Conservation (phyloP, 768 basidiomycete species). For the Psilocybe cubensis region DNA sequence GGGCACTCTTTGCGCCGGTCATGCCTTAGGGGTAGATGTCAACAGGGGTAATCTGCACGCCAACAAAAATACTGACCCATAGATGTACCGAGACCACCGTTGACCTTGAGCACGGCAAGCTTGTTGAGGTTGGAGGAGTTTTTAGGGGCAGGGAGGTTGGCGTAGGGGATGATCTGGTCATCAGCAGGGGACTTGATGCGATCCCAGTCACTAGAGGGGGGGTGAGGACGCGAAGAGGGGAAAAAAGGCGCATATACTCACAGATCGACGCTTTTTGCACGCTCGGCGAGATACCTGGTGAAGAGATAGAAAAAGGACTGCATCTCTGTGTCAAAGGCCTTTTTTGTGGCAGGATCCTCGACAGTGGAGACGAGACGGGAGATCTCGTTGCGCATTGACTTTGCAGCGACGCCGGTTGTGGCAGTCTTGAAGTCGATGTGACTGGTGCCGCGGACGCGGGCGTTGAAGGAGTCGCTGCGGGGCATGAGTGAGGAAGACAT, state of each 20-base stretch:
- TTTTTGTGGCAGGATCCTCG: constrained; percentile 73
- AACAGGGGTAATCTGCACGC: neutral
- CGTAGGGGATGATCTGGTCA: constrained; percentile 87
- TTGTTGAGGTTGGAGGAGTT: constrained; percentile 80
- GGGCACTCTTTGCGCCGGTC: constrained; percentile 89
- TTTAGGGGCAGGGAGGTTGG: constrained; percentile 60
- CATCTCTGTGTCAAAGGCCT: constrained; percentile 96
- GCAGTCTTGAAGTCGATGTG: constrained; percentile 99
- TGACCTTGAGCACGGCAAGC: constrained; percentile 94
- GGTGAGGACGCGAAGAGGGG: constrained; percentile 11
- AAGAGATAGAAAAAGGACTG: constrained; percentile 95
- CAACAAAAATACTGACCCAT: constrained; percentile 60
- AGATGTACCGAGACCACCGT: constrained; percentile 91
- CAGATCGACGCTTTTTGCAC: constrained; percentile 87
- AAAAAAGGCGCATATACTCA: constrained; percentile 39
- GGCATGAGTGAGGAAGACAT: constrained; percentile 63
- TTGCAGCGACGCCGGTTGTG: constrained; percentile 89
- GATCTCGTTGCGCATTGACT: constrained; percentile 98
- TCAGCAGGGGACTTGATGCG: constrained; percentile 85
- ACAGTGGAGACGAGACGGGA: constrained; percentile 89
- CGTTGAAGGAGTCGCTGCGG: constrained; percentile 67
- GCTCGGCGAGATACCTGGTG: constrained; percentile 90
- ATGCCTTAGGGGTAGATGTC: constrained; percentile 51
- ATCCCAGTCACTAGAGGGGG: constrained; percentile 73
- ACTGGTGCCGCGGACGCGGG: constrained; percentile 74